phyloP scores from a whole-genome alignment of 1,139 yeast genomes.

The Lodderomyces oxycetoniae region DNA sequence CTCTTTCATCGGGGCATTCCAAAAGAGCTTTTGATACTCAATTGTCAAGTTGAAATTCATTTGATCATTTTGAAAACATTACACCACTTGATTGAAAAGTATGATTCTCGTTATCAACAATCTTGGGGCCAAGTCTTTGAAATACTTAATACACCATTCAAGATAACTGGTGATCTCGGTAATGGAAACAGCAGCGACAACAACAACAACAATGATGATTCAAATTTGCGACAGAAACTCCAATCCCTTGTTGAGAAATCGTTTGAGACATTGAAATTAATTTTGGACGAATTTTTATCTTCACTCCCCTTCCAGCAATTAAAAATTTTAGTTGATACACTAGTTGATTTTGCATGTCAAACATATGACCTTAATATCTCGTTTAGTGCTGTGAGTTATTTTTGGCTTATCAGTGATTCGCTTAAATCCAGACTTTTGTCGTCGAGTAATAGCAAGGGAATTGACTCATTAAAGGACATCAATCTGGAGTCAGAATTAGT shows the following conservation, averaged over 20 bases:
- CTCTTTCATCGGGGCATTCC: constrained; percentile 37
- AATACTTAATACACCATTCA: constrained; percentile 66
- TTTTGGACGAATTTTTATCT: constrained; percentile 77
- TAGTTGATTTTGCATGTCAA: constrained; percentile 69
- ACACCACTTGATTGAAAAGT: constrained; percentile 68
- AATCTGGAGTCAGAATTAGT: constrained; percentile 19
- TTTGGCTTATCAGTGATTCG: constrained; percentile 86
- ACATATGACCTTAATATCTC: constrained; percentile 74
- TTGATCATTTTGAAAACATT: constrained; percentile 58
- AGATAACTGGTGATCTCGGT: constrained; percentile 19
- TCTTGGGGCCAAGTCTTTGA: constrained; percentile 73
- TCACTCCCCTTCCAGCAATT: constrained; percentile 62
- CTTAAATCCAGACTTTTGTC: constrained; percentile 32
- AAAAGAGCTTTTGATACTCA: constrained; percentile 38
- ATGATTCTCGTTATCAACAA: constrained; percentile 47
- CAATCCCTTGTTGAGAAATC: constrained; percentile 54
- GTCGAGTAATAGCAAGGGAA: constrained; percentile 17
- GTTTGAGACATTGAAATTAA: constrained; percentile 74
- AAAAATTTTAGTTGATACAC: constrained; percentile 61
- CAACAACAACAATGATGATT: constrained; percentile 17
- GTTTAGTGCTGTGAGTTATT: constrained; percentile 84
- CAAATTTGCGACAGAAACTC: constrained; percentile 32
- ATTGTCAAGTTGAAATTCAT: constrained; percentile 64
- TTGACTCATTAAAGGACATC: constrained; percentile 7
- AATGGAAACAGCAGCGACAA: background rate